Base-by-base conservation (phyloP, 257 asterid species). In the Petunia secreta region DNA sequence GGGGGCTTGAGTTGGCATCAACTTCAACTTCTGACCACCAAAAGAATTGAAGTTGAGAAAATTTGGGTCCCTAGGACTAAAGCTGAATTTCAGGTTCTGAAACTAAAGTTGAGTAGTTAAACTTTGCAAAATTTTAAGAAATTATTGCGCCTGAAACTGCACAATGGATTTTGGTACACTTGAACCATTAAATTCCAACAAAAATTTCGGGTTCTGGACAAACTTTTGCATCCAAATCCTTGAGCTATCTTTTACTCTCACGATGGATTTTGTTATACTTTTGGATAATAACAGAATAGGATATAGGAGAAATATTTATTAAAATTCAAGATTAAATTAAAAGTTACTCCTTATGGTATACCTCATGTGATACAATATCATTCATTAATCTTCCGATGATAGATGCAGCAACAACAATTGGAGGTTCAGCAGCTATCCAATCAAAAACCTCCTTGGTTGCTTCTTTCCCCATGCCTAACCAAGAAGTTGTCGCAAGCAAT, bases 331-430 rank as follows among this genome's bases (percentile, higher is more conserved):
- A 2, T 63, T 63, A 11, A 25, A 25, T 48, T 8, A 48, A 16
- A 8, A 63, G 4, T 4, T 16, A 3, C 8, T 15, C 68, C 16
- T 16, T 6, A 39, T 48, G 8, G 53, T 46, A 8, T 67, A 84
- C 90, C 88, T 80, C 85, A 34, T 75, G 77, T 13, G 79, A 80
- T 0, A 43, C 84, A 57, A 79, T 85, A 41, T 87, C 89, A 60
- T 87, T 86, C 76, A 39, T 79, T 80, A 87, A 55, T 79, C 91
- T 82, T 1, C 39, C 11, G 64, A 87, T 81, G 7, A 62, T 2
- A 14, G 86, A 15, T 4, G 86, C 13, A 39, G 88, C 84, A 5
- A 62, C 52, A 6, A 85, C 78, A 3, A 81, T 68, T 11, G 64
- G n/a, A 0, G 89, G 88, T 4, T 80, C 80, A 7, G n/a, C 73